Evolutionary conservation across 176 grass and related monocot genomes (phyloP).

Genomic region (Saccharum spontaneum): DNA sequence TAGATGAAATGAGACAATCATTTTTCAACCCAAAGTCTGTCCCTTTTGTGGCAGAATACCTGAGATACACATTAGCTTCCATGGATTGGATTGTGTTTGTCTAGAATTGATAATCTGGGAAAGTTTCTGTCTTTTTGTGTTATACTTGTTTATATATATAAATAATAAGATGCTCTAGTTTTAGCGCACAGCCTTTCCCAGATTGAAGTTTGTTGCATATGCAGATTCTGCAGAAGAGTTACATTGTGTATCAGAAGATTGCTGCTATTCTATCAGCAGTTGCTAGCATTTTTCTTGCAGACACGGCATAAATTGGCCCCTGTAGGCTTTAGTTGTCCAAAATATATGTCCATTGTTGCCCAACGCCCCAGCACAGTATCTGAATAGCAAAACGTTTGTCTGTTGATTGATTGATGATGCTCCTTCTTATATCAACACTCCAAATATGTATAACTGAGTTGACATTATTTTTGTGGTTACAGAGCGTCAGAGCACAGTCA

Average conservation of each 20-base stretch:
- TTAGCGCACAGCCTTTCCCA: not conserved
- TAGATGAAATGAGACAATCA: not conserved
- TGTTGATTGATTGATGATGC: constrained; percentile 12
- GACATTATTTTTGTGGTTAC: constrained; percentile 38
- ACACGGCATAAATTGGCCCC: not conserved
- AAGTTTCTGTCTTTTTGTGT: not conserved
- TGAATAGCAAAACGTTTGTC: constrained; percentile 3
- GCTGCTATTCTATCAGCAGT: not conserved
- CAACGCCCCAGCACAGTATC: not conserved
- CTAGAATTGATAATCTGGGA: not conserved
- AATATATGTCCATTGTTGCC: not conserved
- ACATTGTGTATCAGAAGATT: not conserved
- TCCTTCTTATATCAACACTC: constrained; percentile 26
- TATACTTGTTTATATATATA: constrained; percentile 9
- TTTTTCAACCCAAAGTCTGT: not conserved
- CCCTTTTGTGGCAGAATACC: constrained; percentile 3
- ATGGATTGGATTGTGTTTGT: not conserved
- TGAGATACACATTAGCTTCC: not conserved
- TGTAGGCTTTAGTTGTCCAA: constrained; percentile 10
- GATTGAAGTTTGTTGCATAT: constrained; percentile 1
- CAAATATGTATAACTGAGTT: constrained; percentile 1
- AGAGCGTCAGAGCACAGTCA: not conserved
- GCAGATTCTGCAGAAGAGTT: not conserved
- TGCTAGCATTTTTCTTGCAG: constrained; percentile 14
- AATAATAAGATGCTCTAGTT: constrained; percentile 5